phyloP scores from a whole-genome alignment of 768 basidiomycete species.

The Podaxis sp. region DNA sequence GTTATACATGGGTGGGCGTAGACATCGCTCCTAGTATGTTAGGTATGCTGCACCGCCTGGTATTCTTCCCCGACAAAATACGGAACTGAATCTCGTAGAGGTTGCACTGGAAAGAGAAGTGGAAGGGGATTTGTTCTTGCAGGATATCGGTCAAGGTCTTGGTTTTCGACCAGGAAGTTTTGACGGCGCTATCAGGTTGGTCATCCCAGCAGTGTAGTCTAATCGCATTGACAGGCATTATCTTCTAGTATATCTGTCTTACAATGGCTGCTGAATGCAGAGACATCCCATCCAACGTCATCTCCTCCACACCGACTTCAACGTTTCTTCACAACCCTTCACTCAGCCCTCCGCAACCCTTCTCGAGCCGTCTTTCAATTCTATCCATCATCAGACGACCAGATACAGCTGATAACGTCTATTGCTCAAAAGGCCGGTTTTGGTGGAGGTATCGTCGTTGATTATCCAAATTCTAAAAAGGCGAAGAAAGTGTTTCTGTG shows the following conservation, averaged over 20 bases:
- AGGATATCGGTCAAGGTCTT: conserved; percentile 98
- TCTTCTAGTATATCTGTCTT: conserved; percentile 87
- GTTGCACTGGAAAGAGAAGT: conserved; percentile 95
- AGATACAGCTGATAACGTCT: conserved; percentile 91
- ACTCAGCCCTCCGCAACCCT: conserved; percentile 82
- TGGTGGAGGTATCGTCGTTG: conserved; percentile 93
- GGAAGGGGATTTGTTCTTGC: conserved; percentile 93
- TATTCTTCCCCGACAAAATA: not conserved
- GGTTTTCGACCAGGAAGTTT: conserved; percentile 97
- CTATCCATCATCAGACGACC: conserved; percentile 96
- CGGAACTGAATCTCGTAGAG: conserved; percentile 46
- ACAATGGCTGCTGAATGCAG: conserved; percentile 98
- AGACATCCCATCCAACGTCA: conserved; percentile 85
- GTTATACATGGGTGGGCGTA: conserved; percentile 90
- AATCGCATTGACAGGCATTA: not conserved
- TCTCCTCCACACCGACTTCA: conserved; percentile 83
- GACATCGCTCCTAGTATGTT: conserved; percentile 98
- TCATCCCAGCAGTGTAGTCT: not conserved
- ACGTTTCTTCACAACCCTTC: conserved; percentile 91
- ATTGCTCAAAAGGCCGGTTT: conserved; percentile 95
- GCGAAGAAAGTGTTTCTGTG: conserved; percentile 94
- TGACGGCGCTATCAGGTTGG: conserved; percentile 94
- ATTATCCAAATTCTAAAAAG: conserved; percentile 96
- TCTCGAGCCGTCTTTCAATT: conserved; percentile 90
- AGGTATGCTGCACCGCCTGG: conserved; percentile 47